Evolutionary conservation across 805 yeast genomes (phyloP), one percentile per base, ranked within the genome.

Genomic region (Candida xiaguanensis): DNA sequence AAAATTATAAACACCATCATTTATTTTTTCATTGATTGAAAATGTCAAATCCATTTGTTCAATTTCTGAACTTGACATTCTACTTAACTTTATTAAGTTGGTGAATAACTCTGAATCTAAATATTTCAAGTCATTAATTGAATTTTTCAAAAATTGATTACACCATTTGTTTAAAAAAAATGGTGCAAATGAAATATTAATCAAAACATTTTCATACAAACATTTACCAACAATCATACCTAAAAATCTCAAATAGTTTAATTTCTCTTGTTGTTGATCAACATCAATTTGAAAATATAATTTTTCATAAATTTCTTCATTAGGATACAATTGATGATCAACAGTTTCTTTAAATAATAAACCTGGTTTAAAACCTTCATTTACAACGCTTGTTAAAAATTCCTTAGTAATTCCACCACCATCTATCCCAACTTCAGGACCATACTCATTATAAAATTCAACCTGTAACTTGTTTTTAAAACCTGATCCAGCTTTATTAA

Each of bases 391-490:
- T 2, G 91, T 88, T 40, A 91, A 63, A 46, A 93, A 80, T 52
- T 91, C 99, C 56, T 91, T 90, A 0, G 97, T 90, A 17, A 91
- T 67, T 1, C 99, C 99, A 9, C 98, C 99, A 6, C 99, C 99
- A 58, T 91, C 99, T 31, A 91, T 83, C 1, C 99, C 99, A 0
- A 82, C 88, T 56, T 91, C 98, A 25, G 67, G 75, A 12, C 64
- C 66, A 61, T 80, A 77, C 40, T 83, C 75, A 51, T 86, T 85
- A 26, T 67, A 65, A 53, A 93, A 89, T 12, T 72, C 72, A 2
- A 93, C 88, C 1, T 75, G 65, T 8, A 90, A 58, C 25, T 67
- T 70, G 7, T 71, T 54, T 50, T 85, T 88, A 56, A 90, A 75
- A 3, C 63, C 62, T 1, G 66, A 51, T 0, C 89, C 87, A 8